phyloP scores from a whole-genome alignment of 1,284 basidiomycete species.

The Gymnopus androsaceus region DNA sequence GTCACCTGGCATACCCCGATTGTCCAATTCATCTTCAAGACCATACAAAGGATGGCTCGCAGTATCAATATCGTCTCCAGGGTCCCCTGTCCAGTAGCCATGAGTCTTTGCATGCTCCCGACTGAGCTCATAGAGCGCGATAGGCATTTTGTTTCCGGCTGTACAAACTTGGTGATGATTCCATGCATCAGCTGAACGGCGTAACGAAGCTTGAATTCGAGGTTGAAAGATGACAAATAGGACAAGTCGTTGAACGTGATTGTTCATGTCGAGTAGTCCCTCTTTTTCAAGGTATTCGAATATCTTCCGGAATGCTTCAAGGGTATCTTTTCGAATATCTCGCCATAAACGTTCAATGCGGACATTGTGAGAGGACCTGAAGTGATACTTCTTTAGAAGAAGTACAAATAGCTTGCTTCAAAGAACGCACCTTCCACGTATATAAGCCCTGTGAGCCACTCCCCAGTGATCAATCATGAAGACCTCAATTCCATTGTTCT shows the following conservation, averaged over 20 bases:
- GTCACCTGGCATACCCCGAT: neutral
- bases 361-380: too few relatives aligned
- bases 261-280: slow-evolving; percentile 17
- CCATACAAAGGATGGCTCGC: slow-evolving; percentile 5
- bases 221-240: slow-evolving; percentile 12
- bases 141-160: slow-evolving; percentile 20
- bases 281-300: slow-evolving; percentile 15
- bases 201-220: slow-evolving; percentile 16
- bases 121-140: slow-evolving; percentile 23
- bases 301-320: slow-evolving; percentile 14
- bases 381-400: neutral
- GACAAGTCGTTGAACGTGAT: slow-evolving; percentile 17
- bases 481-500: slow-evolving; percentile 29
- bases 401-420: neutral
- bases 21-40: neutral
- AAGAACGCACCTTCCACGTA: slow-evolving; percentile 11
- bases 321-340: slow-evolving; percentile 3
- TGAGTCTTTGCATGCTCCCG: slow-evolving; percentile 13
- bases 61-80: neutral
- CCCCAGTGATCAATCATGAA: slow-evolving; percentile 23
- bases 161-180: too few relatives aligned
- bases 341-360: slow-evolving; percentile 17
- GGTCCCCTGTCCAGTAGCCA: slow-evolving; percentile 25
- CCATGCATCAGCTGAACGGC: slow-evolving; percentile 18
- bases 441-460: slow-evolving; percentile 14